Conservation (phyloP, 2,329 filamentous ascomycete species). For the Trichophaea hybrida region DNA sequence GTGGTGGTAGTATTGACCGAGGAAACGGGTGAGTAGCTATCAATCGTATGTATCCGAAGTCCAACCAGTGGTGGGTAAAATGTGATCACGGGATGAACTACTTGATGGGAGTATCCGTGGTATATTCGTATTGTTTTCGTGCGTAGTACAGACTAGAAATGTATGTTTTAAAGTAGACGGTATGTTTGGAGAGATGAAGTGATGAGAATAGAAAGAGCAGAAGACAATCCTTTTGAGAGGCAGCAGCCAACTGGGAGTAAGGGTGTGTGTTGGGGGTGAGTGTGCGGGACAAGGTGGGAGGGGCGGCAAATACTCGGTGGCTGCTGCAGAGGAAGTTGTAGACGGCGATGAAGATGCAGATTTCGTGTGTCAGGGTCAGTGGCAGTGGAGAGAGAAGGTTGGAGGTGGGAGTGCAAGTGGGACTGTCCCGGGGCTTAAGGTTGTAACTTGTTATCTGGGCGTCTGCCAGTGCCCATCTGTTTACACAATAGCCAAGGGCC, state of each 20-base stretch:
- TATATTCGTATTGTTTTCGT: neutral
- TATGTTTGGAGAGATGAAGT: neutral
- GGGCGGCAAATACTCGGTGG: no score
- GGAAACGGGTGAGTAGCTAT: no score
- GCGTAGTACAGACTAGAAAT: neutral
- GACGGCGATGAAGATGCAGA: neutral
- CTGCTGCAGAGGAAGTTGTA: neutral
- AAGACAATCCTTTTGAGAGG: neutral
- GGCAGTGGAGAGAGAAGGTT: neutral
- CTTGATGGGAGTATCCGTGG: neutral
- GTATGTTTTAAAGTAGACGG: neutral
- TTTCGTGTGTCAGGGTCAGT: neutral
- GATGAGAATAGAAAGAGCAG: neutral
- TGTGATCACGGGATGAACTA: neutral
- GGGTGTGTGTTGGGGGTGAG: no score
- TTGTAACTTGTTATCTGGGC: neutral
- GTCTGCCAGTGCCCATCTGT: no score
- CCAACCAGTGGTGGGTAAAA: neutral
- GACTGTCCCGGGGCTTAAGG: neutral
- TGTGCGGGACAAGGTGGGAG: no score
- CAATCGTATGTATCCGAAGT: no score
- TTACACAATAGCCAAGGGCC: no score
- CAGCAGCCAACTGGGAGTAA: neutral
- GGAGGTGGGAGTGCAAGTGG: neutral
- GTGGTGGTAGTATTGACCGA: neutral